phyloP scores from a whole-genome alignment of 805 yeast genomes.

The Saccharomyces paradoxus region DNA sequence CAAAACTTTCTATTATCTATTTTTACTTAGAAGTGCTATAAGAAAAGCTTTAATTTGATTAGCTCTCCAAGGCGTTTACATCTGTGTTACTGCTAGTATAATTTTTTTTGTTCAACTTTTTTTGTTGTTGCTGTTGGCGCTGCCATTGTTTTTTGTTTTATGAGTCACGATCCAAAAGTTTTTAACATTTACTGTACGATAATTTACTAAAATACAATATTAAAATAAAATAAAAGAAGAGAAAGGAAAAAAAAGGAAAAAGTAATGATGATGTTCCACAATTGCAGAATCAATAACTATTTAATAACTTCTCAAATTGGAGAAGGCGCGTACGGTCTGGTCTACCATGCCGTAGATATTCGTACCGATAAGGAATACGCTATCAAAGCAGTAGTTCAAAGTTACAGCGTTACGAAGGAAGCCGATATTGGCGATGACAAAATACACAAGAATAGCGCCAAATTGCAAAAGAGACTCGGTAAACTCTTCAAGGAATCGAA shows the following conservation, averaged over 20 bases:
- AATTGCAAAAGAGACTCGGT: conserved; percentile 19
- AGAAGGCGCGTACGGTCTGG: conserved; percentile 80
- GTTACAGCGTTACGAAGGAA: conserved; percentile 28
- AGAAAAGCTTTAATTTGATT: not conserved
- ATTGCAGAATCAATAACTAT: conserved; percentile 24
- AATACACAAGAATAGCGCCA: conserved; percentile 15
- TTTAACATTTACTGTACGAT: not conserved
- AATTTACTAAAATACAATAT: not conserved
- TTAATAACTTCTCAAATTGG: conserved; percentile 36
- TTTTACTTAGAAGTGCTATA: not conserved
- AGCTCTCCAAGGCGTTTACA: not conserved
- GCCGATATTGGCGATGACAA: conserved; percentile 7
- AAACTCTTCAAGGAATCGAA: conserved; percentile 21
- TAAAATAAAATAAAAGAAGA: not conserved
- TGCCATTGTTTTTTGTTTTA: not conserved
- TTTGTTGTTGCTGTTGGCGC: not conserved
- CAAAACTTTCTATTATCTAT: not conserved
- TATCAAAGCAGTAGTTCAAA: conserved; percentile 59
- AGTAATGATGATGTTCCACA: conserved; percentile 9
- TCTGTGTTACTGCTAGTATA: not conserved
- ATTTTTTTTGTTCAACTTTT: not conserved
- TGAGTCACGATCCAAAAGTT: not conserved
- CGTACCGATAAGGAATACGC: conserved; percentile 49
- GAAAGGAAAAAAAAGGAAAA: not conserved
- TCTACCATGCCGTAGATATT: conserved; percentile 58